phyloP scores from a whole-genome alignment of 495 filamentous ascomycete genomes.

The Mytilinidion resinicola region DNA sequence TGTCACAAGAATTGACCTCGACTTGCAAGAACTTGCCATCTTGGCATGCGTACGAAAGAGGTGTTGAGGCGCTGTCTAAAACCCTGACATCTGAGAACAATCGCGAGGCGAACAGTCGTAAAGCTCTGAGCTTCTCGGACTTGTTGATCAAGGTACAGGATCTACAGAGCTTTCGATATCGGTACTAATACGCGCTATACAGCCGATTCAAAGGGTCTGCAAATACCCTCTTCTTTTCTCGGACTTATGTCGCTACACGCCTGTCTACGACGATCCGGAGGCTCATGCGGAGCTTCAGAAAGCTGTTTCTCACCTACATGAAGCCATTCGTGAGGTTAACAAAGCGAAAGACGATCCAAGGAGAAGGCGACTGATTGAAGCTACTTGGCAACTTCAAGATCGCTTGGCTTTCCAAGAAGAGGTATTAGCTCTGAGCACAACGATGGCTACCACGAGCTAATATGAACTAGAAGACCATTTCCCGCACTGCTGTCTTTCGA shows the following conservation, averaged over 20 bases:
- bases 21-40: conserved; percentile 61
- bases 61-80: conserved; percentile 77
- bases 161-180: background rate
- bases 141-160: conserved; percentile 79
- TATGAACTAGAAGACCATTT: conserved; percentile 21
- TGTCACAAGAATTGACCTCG: conserved; percentile 67
- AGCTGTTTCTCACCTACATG: conserved; percentile 62
- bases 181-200: background rate
- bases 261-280: conserved; percentile 73
- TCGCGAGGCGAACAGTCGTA: conserved; percentile 56
- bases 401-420: conserved; percentile 65
- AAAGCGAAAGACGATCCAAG: conserved; percentile 52
- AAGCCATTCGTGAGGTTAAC: conserved; percentile 69
- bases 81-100: conserved; percentile 66
- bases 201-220: conserved; percentile 93
- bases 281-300: conserved; percentile 73
- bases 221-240: conserved; percentile 85
- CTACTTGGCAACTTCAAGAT: conserved; percentile 73
- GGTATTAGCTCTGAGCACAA: conserved; percentile 42
- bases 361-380: conserved; percentile 48
- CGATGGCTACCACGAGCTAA: background rate
- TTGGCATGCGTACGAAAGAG: conserved; percentile 79
- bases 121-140: conserved; percentile 73
- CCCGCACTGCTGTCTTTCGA: conserved; percentile 46
- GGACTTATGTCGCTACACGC: conserved; percentile 74